phyloP scores from a whole-genome alignment of 805 yeast genomes.

The Saitoella complicata region DNA sequence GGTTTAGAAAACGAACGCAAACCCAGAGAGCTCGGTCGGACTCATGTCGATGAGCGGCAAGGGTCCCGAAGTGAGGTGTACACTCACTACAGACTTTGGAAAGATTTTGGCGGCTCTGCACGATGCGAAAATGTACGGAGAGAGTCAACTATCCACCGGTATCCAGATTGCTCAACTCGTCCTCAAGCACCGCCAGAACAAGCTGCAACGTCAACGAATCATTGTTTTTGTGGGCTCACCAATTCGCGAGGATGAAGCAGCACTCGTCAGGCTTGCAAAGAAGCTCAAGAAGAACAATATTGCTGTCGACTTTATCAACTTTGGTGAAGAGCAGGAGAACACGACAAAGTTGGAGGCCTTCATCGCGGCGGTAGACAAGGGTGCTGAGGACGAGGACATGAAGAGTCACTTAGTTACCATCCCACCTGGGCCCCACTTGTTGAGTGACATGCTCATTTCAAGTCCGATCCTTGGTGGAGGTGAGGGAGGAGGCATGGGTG shows the following conservation, averaged over 20 bases:
- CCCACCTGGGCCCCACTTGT: constrained; percentile 72
- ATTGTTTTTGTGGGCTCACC: constrained; percentile 85
- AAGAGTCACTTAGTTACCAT: constrained; percentile 70
- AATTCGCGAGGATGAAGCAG: constrained; percentile 47
- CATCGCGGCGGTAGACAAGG: constrained; percentile 48
- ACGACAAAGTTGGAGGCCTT: constrained; percentile 67
- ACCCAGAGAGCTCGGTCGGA: constrained; percentile 92
- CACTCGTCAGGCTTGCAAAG: constrained; percentile 70
- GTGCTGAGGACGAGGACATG: constrained; percentile 24
- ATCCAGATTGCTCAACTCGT: constrained; percentile 83
- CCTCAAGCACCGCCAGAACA: constrained; percentile 89
- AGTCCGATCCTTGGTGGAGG: constrained; percentile 60
- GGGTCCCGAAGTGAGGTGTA: constrained; percentile 74
- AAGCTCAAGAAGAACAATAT: constrained; percentile 84
- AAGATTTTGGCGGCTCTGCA: constrained; percentile 72
- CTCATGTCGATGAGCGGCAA: constrained; percentile 40
- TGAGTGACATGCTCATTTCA: constrained; percentile 65
- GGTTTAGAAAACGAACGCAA: constrained; percentile 48
- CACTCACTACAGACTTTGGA: constrained; percentile 76
- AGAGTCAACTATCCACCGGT: constrained; percentile 56
- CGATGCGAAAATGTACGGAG: constrained; percentile 54
- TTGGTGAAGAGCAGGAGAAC: constrained; percentile 75
- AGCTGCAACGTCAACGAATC: constrained; percentile 78
- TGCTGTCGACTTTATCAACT: constrained; percentile 77
- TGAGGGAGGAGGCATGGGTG: constrained; percentile 33